Evolutionary conservation across 139 green algal genomes (phyloP).

Genomic region (Chlamydomonas schloesseri): DNA sequence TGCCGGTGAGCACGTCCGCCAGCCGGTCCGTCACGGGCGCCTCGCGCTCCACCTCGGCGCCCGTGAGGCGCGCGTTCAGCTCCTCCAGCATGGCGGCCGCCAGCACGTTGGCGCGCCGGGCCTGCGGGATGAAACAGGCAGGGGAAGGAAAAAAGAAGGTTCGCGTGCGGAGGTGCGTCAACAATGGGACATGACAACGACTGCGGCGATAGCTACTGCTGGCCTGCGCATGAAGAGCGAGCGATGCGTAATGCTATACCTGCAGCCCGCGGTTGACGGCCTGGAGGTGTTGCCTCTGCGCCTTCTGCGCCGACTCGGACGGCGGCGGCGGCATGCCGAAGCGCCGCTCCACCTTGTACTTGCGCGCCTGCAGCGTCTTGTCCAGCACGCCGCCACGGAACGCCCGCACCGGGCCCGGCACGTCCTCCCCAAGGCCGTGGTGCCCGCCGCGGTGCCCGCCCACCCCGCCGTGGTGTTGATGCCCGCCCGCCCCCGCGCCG

Average conservation of each 20-base stretch:
- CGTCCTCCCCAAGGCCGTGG: background rate
- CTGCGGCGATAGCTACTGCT: too few species aligned
- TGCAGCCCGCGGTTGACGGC: too few species aligned
- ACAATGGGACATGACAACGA: background rate
- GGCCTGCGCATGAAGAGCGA: too few species aligned
- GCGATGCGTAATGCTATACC: too few species aligned
- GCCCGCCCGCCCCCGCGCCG: background rate
- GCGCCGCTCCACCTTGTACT: constrained; percentile 37
- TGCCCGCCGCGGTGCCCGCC: background rate
- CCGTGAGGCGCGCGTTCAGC: constrained; percentile 19
- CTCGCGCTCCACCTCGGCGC: background rate
- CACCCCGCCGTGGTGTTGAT: background rate
- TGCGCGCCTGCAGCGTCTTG: constrained; percentile 6
- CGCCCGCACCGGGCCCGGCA: background rate
- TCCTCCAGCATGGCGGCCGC: constrained; percentile 25
- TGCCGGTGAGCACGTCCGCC: constrained; percentile 16
- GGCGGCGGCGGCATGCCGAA: background rate
- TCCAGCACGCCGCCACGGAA: constrained; percentile 38
- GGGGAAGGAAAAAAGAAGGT: too few species aligned
- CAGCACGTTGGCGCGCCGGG: constrained; percentile 25
- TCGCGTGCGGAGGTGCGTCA: background rate
- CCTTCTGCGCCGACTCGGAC: background rate
- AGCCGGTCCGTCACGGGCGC: constrained; percentile 16
- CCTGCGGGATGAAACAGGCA: background rate
- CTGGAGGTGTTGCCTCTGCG: too few species aligned